Evolutionary conservation across 108 stramenopile genomes (phyloP), one percentile per base, ranked within the genome.

Genomic region (Discostella stelligeroides): DNA sequence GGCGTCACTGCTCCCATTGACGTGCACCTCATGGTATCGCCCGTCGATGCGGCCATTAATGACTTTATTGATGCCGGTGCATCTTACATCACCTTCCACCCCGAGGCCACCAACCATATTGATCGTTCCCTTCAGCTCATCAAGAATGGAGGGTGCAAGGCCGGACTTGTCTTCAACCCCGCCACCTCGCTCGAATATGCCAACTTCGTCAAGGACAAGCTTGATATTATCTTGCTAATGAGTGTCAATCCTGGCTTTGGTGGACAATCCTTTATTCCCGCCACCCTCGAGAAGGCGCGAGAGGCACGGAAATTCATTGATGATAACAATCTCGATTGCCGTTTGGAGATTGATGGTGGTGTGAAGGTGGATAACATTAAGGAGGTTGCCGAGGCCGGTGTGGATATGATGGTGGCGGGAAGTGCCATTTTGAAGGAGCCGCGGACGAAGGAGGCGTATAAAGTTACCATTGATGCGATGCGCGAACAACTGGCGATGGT

Each of bases 41-140:
- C 96, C 15, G 95, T 99, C 2, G 98, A 99, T 68, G 88, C 91
- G 23, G 84, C 92, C 63, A 96, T 99, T 65, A 66, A 70, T 10
- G 97, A 96, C 66, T 99, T 99, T 60, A 96, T 96, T 39, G 81
- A 93, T 63, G 98, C 98, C 40, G 98, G 98, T 25, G 98, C 98
- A n/a, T 97, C 96, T 7, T 96, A 95, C 87, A 98, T 99, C 76
- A 97, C 97, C 60, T 99, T 99, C 93, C 98, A 99, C 87, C 98
- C 98, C 27, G 98, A 99, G 81, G 97, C 96, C 39, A 91, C 94
- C 50, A 83, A 90, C 69, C 97, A 98, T 79, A 87, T 99, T 21
- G 98, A 99, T 72, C 91, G 98, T 13, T 94, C 95, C 39, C 90
- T 99, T 39, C 94, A 95, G 67, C 76, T 99, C 45, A 99, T 99